Evolutionary conservation across 2,329 filamentous ascomycete species (phyloP).

Genomic region (Alternaria angustiovoidea): DNA sequence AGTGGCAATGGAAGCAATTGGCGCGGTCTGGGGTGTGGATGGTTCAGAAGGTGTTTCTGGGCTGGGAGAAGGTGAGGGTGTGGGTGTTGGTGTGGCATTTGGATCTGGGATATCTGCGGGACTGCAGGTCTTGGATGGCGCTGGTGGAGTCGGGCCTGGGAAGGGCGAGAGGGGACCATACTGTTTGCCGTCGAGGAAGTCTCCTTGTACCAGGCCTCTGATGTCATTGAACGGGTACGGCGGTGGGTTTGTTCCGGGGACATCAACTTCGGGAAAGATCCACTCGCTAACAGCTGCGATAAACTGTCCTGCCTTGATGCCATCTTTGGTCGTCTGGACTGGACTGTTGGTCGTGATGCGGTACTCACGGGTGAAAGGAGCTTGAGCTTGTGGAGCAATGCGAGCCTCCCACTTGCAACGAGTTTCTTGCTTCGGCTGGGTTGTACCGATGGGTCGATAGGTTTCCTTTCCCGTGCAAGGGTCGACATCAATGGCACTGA

Average conservation of each 20-base stretch:
- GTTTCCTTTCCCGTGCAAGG: constrained; percentile 54
- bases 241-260: constrained; percentile 49
- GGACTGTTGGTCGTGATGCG: constrained; percentile 47
- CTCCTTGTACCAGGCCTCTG: constrained; percentile 44
- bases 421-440: constrained; percentile 39
- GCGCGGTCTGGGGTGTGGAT: constrained; percentile 12
- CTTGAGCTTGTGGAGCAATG: constrained; percentile 32
- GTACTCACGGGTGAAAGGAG: constrained; percentile 54
- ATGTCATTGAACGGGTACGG: constrained; percentile 45
- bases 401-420: constrained; percentile 55
- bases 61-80: not conserved
- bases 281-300: constrained; percentile 54
- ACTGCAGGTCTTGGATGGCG: constrained; percentile 36
- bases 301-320: constrained; percentile 54
- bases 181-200: constrained; percentile 39
- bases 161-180: constrained; percentile 53
- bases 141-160: constrained; percentile 41
- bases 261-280: constrained; percentile 55
- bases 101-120: constrained; percentile 29
- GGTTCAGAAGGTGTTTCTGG: constrained; percentile 6
- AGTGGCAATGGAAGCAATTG: constrained; percentile 26
- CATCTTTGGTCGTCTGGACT: constrained; percentile 48
- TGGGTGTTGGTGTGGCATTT: constrained; percentile 14
- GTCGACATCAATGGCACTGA: constrained; percentile 54
- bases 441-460: constrained; percentile 47